Evolutionary conservation across 1,284 basidiomycete genomes (phyloP).

Genomic region (Trametes sp.): DNA sequence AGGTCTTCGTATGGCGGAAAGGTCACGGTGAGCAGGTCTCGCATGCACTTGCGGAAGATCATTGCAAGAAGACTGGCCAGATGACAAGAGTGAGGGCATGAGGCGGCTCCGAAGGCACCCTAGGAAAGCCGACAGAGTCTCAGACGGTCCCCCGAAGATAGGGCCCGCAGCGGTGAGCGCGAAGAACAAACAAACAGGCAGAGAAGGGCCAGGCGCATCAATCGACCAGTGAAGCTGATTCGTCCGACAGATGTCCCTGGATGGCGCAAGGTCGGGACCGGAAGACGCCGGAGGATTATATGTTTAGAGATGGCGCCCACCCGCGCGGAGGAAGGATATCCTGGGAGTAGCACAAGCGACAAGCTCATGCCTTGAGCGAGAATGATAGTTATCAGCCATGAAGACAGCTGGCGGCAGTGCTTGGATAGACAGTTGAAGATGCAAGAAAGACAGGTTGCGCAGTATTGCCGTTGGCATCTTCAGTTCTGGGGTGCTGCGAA

Average conservation of each 20-base stretch:
- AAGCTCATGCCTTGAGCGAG: no score
- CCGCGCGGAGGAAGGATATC: not conserved
- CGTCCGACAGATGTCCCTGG: constrained; percentile 14
- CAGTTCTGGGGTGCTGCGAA: not conserved
- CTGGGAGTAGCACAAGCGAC: no score
- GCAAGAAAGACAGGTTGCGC: not conserved
- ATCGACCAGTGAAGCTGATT: constrained; percentile 9
- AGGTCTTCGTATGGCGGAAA: constrained; percentile 11
- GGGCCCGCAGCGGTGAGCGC: not conserved
- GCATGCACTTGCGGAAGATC: constrained; percentile 16
- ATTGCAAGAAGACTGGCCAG: constrained; percentile 18
- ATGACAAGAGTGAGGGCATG: constrained; percentile 14
- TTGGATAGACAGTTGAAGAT: not conserved
- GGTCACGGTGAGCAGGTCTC: constrained; percentile 17
- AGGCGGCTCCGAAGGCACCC: constrained; percentile 18
- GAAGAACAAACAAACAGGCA: constrained; percentile 8
- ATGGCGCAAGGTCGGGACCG: constrained; percentile 12
- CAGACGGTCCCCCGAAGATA: constrained; percentile 10
- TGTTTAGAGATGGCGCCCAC: not conserved
- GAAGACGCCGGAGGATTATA: constrained; percentile 7
- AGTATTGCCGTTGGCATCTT: not conserved
- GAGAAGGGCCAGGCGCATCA: constrained; percentile 15
- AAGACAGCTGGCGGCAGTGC: no score
- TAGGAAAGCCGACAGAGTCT: constrained; percentile 7
- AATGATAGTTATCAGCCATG: no score